Percentiles rank a stretch among this genome's conserved stretches.
These are phyloP conservation scores for Alternaria postmessia DNA, from an alignment of 2,329 filamentous ascomycete species.

Conservation along the genomic window DNA sequence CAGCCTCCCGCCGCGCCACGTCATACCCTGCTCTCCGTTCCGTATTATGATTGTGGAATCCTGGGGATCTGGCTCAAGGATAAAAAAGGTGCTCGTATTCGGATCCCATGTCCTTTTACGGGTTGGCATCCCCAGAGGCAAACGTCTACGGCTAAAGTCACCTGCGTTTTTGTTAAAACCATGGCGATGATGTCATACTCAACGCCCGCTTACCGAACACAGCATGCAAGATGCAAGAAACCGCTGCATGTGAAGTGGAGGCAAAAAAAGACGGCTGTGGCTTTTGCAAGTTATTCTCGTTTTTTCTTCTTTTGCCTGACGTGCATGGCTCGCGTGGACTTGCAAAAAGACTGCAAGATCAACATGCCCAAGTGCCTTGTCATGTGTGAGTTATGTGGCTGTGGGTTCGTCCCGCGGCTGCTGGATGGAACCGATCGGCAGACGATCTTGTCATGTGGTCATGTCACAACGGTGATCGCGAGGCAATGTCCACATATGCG, in stretches of 20 bases:
- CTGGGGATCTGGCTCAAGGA: too few species aligned
- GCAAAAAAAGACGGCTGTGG: not conserved
- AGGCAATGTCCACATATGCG: not conserved
- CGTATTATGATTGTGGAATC: too few species aligned
- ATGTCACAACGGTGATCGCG: not conserved
- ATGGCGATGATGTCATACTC: too few species aligned
- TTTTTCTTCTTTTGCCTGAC: not conserved
- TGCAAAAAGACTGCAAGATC: not conserved
- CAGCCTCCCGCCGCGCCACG: not conserved
- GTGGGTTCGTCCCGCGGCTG: not conserved
- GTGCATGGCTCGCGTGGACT: too few species aligned
- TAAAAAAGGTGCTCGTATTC: too few species aligned
- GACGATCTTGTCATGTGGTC: slow-evolving; percentile 2
- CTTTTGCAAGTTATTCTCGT: not conserved
- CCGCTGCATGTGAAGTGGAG: not conserved
- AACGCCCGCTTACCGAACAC: too few species aligned
- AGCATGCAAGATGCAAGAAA: not conserved
- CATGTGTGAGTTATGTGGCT: not conserved
- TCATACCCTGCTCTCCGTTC: not conserved
- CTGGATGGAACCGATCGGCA: not conserved
- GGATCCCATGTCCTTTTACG: too few species aligned
- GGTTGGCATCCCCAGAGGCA: too few species aligned
- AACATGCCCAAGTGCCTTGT: not conserved
- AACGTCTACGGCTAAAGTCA: too few species aligned
- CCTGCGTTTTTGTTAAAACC: too few species aligned